These are phyloP conservation scores for Metschnikowia santaceciliae DNA, from an alignment of 805 yeast species.

Conservation along the genomic window DNA sequence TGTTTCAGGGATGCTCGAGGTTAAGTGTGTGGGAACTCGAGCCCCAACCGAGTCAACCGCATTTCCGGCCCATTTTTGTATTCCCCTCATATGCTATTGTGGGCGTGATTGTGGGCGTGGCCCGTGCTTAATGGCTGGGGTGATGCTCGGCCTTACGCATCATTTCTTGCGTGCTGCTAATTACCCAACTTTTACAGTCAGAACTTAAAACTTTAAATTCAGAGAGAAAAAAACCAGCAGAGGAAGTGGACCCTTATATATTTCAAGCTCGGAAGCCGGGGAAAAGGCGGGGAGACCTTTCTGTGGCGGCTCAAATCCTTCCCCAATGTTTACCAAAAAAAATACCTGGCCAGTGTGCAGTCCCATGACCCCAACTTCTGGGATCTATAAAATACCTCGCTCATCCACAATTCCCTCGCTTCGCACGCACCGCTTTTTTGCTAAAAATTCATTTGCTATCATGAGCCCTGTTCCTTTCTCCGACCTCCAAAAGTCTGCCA, in stretches of 20 bases:
- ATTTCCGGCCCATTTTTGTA: no score
- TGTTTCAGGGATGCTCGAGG: no score
- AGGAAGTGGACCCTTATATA: neutral
- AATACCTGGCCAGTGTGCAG: slow-evolving; percentile 14
- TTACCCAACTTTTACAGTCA: neutral
- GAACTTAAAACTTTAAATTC: neutral
- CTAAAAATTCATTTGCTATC: slow-evolving; percentile 10
- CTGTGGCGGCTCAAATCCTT: neutral
- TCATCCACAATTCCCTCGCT: slow-evolving; percentile 12
- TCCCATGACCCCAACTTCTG: slow-evolving; percentile 9
- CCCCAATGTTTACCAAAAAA: slow-evolving; percentile 7
- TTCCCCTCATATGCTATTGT: slow-evolving; percentile 1
- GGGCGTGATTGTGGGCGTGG: neutral
- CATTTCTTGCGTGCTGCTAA: neutral
- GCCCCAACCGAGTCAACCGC: neutral
- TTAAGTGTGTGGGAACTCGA: neutral
- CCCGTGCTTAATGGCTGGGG: neutral
- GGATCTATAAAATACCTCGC: slow-evolving; percentile 13
- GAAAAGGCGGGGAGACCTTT: neutral
- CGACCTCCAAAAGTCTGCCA: slow-evolving; percentile 88
- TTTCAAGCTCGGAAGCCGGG: no score
- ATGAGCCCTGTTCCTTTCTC: slow-evolving; percentile 81
- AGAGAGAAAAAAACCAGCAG: neutral
- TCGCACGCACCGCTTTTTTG: slow-evolving; percentile 5
- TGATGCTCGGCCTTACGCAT: slow-evolving; percentile 2